Percentiles rank a stretch among this genome's conserved stretches.
Conservation (phyloP, 305 asterid species). For the Fraxinus xanthoxyloides region DNA sequence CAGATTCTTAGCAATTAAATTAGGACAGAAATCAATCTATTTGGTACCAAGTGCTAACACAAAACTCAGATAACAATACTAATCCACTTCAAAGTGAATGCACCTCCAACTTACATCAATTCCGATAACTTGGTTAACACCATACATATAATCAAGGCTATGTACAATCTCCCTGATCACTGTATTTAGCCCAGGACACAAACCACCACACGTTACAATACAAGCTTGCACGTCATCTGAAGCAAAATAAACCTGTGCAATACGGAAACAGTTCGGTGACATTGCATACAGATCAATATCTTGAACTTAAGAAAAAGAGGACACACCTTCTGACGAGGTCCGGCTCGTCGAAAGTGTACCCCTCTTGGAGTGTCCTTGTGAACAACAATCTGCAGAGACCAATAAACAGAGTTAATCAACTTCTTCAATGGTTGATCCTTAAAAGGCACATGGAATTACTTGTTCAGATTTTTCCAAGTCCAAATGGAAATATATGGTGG, state of each 20-base stretch:
- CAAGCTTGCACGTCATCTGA: slow-evolving; percentile 71
- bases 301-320: slow-evolving; percentile 10
- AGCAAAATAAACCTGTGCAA: slow-evolving; percentile 57
- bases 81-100: slow-evolving; percentile 5
- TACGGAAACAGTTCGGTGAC: slow-evolving; percentile 20
- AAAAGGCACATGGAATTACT: neutral
- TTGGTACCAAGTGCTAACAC: slow-evolving; percentile 4
- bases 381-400: slow-evolving; percentile 56
- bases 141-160: slow-evolving; percentile 75
- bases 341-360: slow-evolving; percentile 88
- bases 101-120: slow-evolving; percentile 54
- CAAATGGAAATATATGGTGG: neutral
- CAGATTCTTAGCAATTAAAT: neutral
- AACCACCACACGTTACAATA: slow-evolving; percentile 81
- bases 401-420: slow-evolving; percentile 3
- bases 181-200: slow-evolving; percentile 80
- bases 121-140: slow-evolving; percentile 59
- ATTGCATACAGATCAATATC: neutral
- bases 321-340: slow-evolving; percentile 82
- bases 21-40: neutral
- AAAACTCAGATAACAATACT: slow-evolving; percentile 6
- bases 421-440: slow-evolving; percentile 13
- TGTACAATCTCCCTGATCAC: slow-evolving; percentile 78
- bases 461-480: slow-evolving; percentile 1
- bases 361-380: slow-evolving; percentile 85